phyloP scores from a whole-genome alignment of 2,329 filamentous ascomycete species.

The Cryoendolithus antarcticus region DNA sequence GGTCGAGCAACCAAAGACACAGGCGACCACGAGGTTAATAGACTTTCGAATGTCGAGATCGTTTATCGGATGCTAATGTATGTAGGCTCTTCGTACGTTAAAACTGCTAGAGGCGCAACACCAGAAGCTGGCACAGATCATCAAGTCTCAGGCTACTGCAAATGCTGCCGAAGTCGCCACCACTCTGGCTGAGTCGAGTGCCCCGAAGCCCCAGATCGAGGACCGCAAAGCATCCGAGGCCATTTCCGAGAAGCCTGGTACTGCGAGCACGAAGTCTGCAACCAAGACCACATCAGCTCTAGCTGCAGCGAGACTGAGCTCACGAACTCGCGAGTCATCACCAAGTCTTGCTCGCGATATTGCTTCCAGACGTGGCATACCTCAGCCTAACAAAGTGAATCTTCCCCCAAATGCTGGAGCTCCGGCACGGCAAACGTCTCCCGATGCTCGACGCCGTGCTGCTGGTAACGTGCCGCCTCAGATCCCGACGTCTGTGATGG shows the following conservation, averaged over 20 bases:
- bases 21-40: conserved; percentile 41
- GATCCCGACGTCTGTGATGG: conserved; percentile 20
- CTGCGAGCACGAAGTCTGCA: conserved; percentile 1
- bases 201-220: conserved; percentile 1
- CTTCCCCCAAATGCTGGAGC: conserved; percentile 17
- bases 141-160: conserved; percentile 42
- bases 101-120: conserved; percentile 82
- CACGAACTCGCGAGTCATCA: conserved; percentile 20
- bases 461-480: conserved; percentile 9
- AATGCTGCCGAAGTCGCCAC: conserved; percentile 1
- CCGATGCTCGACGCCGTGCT: conserved; percentile 16
- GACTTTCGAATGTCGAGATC: not conserved
- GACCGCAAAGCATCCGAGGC: conserved; percentile 2
- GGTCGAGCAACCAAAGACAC: conserved; percentile 67
- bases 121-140: conserved; percentile 64
- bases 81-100: conserved; percentile 67
- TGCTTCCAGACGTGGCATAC: conserved; percentile 25
- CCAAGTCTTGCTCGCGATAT: conserved; percentile 27
- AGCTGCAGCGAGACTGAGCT: conserved; percentile 14
- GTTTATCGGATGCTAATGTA: too few species aligned
- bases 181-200: conserved; percentile 2
- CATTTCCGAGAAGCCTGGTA: not conserved
- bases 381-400: conserved; percentile 11
- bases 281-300: conserved; percentile 12
- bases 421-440: conserved; percentile 18